Base-by-base conservation (phyloP, 2,329 filamentous ascomycete genomes). In the Chrysoporthe austroafricana region DNA sequence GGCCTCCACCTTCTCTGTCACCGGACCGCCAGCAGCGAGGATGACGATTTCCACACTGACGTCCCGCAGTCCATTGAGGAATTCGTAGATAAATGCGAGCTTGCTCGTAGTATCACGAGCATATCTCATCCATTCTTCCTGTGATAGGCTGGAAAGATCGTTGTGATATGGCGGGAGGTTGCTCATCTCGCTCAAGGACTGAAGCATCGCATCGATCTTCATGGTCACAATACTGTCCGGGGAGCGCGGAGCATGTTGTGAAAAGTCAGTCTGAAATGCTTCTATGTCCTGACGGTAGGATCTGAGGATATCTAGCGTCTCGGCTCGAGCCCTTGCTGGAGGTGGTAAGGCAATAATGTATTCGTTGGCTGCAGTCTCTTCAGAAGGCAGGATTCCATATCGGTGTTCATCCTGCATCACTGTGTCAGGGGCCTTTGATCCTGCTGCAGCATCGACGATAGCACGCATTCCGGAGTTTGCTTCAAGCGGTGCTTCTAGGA, bases 41-140 rank as follows among this genome's bases (percentile, higher is more conserved):
- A 90, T 81, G 16, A 88, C 76, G 8, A 90, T 75, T 46, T 82
- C 84, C 48, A 80, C 82, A 13, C 83, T 78, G 14, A 77, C 74
- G 18, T 77, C 75, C n/a, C 74, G 73, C 13, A 88, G 73, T 9
- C 76, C 73, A 26, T 83, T 77, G 42, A 89, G 73, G 3, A 90
- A 77, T 70, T 88, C 86, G 57, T 81, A 83, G 6, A 89, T 72
- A 71, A 90, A 90, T 43, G 81, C 83, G 71, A 86, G 87, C 71
- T 90, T 90, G 65, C 85, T 78, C 74, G 88, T 90, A 11, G 85
- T 83, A 63, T 83, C 83, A 66, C 83, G 81, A 1, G 83, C 82
- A 70, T 87, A 85, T 72, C 83, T 88, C 71, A 83, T 82, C 64
- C 81, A 77, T 32, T 83, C 79, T 4, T 75, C 73, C 8, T 80